Conservation (phyloP, 257 asterid genomes). For the Scutellaria galericulata region DNA sequence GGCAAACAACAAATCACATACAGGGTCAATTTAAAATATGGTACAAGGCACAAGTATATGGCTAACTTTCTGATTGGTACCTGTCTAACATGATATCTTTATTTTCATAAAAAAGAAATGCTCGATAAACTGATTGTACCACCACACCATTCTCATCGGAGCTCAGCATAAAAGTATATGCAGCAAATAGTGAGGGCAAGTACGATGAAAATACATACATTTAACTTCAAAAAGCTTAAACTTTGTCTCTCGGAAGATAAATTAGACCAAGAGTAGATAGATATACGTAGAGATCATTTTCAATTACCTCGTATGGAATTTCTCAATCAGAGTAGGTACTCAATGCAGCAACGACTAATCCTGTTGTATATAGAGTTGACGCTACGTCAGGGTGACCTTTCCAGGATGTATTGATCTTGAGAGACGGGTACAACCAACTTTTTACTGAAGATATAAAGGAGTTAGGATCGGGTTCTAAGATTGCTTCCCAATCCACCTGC, state of each 20-base stretch:
- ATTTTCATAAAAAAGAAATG: conserved; percentile 10
- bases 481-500: conserved; percentile 98
- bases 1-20: neutral
- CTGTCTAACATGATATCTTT: conserved; percentile 13
- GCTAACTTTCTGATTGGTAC: neutral
- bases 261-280: neutral
- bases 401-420: conserved; percentile 86
- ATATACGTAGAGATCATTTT: neutral
- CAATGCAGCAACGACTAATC: conserved; percentile 85
- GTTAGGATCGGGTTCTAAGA: conserved; percentile 70
- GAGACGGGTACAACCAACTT: conserved; percentile 87
- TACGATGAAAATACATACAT: neutral
- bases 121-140: neutral
- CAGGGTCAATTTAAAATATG: conserved; percentile 14
- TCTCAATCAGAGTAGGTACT: conserved; percentile 76
- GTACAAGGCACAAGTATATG: conserved; percentile 26
- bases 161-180: conserved; percentile 28
- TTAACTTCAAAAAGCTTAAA: neutral
- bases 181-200: neutral
- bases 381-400: conserved; percentile 91
- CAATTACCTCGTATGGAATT: conserved; percentile 26
- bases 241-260: neutral
- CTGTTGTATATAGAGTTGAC: conserved; percentile 86
- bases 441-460: conserved; percentile 59
- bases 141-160: conserved; percentile 25